Evolutionary conservation across 192 early-diverging fungal genomes (phyloP), one percentile per base, ranked within the genome.

Genomic region (Entomortierella parvispora): DNA sequence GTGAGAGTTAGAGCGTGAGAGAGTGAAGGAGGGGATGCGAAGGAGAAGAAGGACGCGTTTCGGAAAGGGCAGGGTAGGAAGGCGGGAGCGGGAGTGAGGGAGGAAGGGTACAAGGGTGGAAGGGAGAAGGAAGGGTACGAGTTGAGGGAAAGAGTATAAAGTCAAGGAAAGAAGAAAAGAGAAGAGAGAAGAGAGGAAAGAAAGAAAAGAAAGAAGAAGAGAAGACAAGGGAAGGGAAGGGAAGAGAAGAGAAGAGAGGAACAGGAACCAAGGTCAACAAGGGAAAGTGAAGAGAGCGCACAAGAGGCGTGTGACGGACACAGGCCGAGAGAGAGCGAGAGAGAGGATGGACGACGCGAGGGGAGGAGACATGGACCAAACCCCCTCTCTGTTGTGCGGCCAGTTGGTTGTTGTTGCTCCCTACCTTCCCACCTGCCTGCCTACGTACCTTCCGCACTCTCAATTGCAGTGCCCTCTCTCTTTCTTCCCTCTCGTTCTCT

Each of bases 1-100:
- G 61, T 17, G 49, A 48, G 17, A 32, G 47, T 42, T 63, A 49
- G 15, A 52, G 33, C 10, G 55, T 40, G 59, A 15, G n/a, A 15
- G 54, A 31, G 28, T 58, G 31, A 26, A 28, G 1, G 32, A 29
- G 45, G 26, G 26, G 22, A 37, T 11, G 48, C 4, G 18, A 42
- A 23, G 15, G 22, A 25, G 5, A 22, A 32, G 22, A 9, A 1
- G 44, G 20, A 4, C n/a, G n/a, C 25, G 26, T 23, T 17, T 17
- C 1, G 44, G 28, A 15, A 12, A 37, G 52, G 47, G 45, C 37
- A 33, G 47, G 43, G 56, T n/a, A n/a, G n/a, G n/a, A n/a, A n/a
- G n/a, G n/a, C n/a, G n/a, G n/a, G n/a, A n/a, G n/a, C n/a, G n/a
- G n/a, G n/a, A n/a, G n/a, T n/a, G n/a, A n/a, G 25, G 29, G 14